Percentiles rank a stretch among this genome's conserved stretches.
phyloP scores from a whole-genome alignment of 768 basidiomycete species.

The Auriscalpium vulgare region DNA sequence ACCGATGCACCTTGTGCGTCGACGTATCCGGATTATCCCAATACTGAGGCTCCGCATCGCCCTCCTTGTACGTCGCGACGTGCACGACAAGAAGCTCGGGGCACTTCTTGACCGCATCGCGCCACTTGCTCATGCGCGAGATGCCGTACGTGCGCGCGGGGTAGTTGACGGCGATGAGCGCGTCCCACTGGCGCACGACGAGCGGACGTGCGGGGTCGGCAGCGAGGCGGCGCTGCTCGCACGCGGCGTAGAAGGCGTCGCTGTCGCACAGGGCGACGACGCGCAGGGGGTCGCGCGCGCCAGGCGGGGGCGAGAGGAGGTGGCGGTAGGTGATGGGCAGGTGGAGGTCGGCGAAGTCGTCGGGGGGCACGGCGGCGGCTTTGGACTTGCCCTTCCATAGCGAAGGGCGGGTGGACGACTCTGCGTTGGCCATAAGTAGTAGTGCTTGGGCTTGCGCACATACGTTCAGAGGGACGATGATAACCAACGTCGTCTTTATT shows the following conservation, averaged over 20 bases:
- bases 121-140: conserved; percentile 78
- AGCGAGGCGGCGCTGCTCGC: conserved; percentile 77
- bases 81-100: conserved; percentile 82
- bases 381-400: conserved; percentile 5
- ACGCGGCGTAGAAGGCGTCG: conserved; percentile 80
- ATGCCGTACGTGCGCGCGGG: conserved; percentile 90
- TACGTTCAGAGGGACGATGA: too few species aligned
- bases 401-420: background rate
- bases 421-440: too few species aligned
- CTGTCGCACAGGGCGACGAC: conserved; percentile 88
- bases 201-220: conserved; percentile 56
- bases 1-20: conserved; percentile 81
- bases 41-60: conserved; percentile 81
- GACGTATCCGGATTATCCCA: conserved; percentile 83
- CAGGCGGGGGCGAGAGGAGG: conserved; percentile 57
- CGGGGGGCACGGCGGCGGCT: background rate
- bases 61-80: conserved; percentile 91
- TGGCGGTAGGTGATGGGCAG: conserved; percentile 77
- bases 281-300: conserved; percentile 68
- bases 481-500: too few species aligned
- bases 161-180: conserved; percentile 92
- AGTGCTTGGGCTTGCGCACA: too few species aligned
- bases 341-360: conserved; percentile 51
- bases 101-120: conserved; percentile 80
- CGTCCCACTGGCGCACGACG: conserved; percentile 84